Percentiles rank a stretch among this genome's conserved stretches.
phyloP scores from a whole-genome alignment of 176 grass and related monocot genomes.

The Guadua angustifolia region DNA sequence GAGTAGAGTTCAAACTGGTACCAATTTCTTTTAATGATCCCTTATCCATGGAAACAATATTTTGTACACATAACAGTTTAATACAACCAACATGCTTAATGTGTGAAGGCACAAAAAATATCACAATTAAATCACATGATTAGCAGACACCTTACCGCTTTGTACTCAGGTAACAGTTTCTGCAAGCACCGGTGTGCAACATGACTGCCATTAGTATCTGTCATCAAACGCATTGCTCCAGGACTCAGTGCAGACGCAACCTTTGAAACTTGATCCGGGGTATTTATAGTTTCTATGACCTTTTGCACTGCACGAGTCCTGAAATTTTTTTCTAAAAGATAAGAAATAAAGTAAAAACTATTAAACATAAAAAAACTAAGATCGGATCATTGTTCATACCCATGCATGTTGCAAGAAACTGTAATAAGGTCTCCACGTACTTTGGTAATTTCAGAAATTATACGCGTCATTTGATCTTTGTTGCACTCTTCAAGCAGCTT shows the following conservation, averaged over 20 bases:
- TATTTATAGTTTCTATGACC: constrained; percentile 72
- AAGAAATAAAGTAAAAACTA: constrained; percentile 28
- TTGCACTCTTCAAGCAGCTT: constrained; percentile 70
- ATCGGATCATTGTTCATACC: constrained; percentile 61
- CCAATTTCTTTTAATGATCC: neutral
- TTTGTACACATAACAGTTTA: neutral
- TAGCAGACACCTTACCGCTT: constrained; percentile 47
- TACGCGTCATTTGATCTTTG: constrained; percentile 53
- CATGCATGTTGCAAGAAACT: constrained; percentile 78
- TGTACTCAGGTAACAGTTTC: constrained; percentile 61
- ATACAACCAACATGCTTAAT: constrained; percentile 11
- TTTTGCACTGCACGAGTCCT: constrained; percentile 86
- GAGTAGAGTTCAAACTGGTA: neutral
- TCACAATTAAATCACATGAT: constrained; percentile 31
- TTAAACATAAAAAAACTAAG: constrained; percentile 5
- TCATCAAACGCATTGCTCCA: constrained; percentile 62
- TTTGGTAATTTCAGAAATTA: constrained; percentile 77
- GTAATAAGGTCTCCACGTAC: constrained; percentile 54
- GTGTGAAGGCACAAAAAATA: constrained; percentile 19
- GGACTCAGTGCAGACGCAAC: constrained; percentile 64
- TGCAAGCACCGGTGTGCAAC: constrained; percentile 69
- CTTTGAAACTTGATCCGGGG: constrained; percentile 48
- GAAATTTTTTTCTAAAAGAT: constrained; percentile 37
- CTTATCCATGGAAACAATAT: neutral
- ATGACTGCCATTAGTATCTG: constrained; percentile 76